Evolutionary conservation across 192 early-diverging fungal genomes (phyloP), one percentile per base, ranked within the genome.

Genomic region (Globomyces pollinis-pini): DNA sequence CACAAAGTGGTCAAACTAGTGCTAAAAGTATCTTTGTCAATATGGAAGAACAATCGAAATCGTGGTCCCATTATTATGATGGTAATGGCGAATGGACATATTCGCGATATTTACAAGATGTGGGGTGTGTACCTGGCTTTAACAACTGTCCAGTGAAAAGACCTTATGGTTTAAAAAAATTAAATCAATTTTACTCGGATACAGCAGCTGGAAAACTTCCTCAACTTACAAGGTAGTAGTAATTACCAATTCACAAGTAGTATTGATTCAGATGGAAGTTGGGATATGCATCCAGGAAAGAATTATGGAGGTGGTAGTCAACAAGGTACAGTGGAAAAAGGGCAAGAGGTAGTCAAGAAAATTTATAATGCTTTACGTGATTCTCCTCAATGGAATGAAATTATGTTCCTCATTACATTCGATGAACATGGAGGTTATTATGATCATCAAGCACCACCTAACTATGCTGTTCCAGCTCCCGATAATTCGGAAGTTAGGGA

Each of bases 351-450:
- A 15, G 30, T 73, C 50, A 62, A 64, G 51, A 47, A 24, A 16
- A 21, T 60, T 21, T 60, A 60, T 34, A 29, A 60, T 32, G 45
- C 44, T 11, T 2, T 60, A 2, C 3, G 55, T 3, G 13, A 11
- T 31, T 5, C 34, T 31, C 23, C 43, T 3, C 58, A 41, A 32
- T 45, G 58, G 78, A 54, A 77, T 15, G 21, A 58, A 16, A 72
- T 67, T 24, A 50, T 70, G 9, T 62, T 76, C 32, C 31, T 80
- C n/a, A 33, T 80, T 24, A 80, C 72, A 30, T 77, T 63, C 30
- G 78, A 80, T 54, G 78, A 79, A 50, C 69, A 78, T 60, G 78
- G 74, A 44, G 71, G 71, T 23, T 77, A 62, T 47, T 72, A 65
- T 15, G 77, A 79, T 54, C 73, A 76, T 50, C 71, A 72, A 12